Evolutionary conservation across 2,329 filamentous ascomycete genomes (phyloP).

Genomic region (Rhynchosporium agropyri): DNA sequence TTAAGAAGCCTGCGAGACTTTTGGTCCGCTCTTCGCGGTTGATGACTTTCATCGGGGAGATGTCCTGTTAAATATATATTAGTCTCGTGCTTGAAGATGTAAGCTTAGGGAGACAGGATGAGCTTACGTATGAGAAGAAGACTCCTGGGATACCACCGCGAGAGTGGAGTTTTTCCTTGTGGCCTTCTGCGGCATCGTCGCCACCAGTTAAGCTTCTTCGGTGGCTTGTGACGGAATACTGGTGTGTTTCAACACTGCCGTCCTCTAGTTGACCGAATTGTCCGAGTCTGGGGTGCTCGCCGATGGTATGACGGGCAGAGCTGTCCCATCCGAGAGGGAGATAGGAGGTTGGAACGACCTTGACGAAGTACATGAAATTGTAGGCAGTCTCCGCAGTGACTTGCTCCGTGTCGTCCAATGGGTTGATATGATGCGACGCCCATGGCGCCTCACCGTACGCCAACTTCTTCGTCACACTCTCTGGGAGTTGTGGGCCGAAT

Average conservation of each 20-base stretch:
- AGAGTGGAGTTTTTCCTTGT: conserved; percentile 89
- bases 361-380: conserved; percentile 99
- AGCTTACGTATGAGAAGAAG: conserved; percentile 92
- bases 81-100: conserved; percentile 14
- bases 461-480: conserved; percentile 65
- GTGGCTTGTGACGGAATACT: conserved; percentile 97
- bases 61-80: conserved; percentile 64
- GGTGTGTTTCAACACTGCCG: conserved; percentile 93
- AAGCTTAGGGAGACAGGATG: background rate
- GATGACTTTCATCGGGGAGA: conserved; percentile 99
- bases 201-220: conserved; percentile 86
- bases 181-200: conserved; percentile 81
- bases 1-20: conserved; percentile 88
- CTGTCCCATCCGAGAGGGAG: conserved; percentile 83
- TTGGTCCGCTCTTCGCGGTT: conserved; percentile 91
- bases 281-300: conserved; percentile 64
- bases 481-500: conserved; percentile 89
- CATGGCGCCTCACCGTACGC: conserved; percentile 61
- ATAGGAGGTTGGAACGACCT: conserved; percentile 96
- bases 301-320: conserved; percentile 44
- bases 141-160: conserved; percentile 92
- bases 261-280: conserved; percentile 65
- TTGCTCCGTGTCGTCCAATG: conserved; percentile 80
- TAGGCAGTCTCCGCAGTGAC: conserved; percentile 77
- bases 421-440: conserved; percentile 91